A percentile compares a stretch with the other conserved stretches of the same genome.
These are phyloP conservation scores for Galerina sulciceps DNA, from an alignment of 768 basidiomycete genomes.

Conservation along the genomic window DNA sequence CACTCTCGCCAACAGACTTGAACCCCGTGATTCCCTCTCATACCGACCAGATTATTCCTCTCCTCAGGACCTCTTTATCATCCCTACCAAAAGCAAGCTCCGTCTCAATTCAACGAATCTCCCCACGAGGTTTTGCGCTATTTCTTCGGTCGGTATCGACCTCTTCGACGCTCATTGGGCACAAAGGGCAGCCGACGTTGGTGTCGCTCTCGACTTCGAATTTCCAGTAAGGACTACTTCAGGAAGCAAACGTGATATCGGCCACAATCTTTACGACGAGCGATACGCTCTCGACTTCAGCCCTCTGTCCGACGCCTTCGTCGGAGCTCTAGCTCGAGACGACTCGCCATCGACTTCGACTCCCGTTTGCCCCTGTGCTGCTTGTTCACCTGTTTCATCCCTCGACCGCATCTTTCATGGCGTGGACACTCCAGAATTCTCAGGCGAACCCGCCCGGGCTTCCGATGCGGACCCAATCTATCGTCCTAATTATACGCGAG, in stretches of 20 bases:
- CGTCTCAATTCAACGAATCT: conserved; percentile 61
- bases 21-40: conserved; percentile 12
- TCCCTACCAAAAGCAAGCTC: conserved; percentile 55
- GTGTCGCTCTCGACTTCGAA: conserved; percentile 77
- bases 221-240: conserved; percentile 54
- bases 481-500: conserved; percentile 46
- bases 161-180: conserved; percentile 80
- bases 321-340: conserved; percentile 17
- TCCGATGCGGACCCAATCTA: conserved; percentile 9
- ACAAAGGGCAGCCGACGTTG: conserved; percentile 65
- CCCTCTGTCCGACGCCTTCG: conserved; percentile 47
- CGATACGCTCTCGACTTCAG: conserved; percentile 65
- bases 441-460: conserved; percentile 3
- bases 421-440: conserved; percentile 35
- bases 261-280: conserved; percentile 73
- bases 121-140: conserved; percentile 78
- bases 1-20: conserved; percentile 2
- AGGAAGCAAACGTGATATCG: conserved; percentile 47
- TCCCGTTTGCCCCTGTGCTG: conserved; percentile 51
- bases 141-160: conserved; percentile 71
- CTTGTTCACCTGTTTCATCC: conserved; percentile 55
- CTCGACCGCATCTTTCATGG: conserved; percentile 47
- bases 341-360: neutral
- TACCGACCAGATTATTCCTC: conserved; percentile 30
- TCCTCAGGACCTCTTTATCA: conserved; percentile 65